These are phyloP conservation scores for Clonostachys solani DNA, from an alignment of 2,329 filamentous ascomycete species.

Conservation along the genomic window DNA sequence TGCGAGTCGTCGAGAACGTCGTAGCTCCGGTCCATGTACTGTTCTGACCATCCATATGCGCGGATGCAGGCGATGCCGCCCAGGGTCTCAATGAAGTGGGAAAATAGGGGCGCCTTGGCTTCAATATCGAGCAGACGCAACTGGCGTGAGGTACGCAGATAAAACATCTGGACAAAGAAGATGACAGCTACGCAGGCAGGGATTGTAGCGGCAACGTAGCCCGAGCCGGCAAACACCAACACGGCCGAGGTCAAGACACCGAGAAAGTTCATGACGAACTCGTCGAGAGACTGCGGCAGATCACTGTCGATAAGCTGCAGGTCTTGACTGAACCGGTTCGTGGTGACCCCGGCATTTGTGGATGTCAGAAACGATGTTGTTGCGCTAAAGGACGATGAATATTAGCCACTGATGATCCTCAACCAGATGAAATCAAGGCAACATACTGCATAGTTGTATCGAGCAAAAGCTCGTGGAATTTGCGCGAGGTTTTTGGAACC, in stretches of 20 bases:
- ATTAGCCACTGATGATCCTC: too few species aligned
- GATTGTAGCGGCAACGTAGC: slow-evolving; percentile 33
- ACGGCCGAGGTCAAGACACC: slow-evolving; percentile 10
- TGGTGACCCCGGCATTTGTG: slow-evolving; percentile 24
- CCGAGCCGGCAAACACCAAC: not conserved
- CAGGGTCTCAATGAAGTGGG: slow-evolving; percentile 27
- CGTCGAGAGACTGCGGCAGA: slow-evolving; percentile 12
- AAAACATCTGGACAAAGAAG: slow-evolving; percentile 10
- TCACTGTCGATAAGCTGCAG: slow-evolving; percentile 29
- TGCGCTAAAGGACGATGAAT: slow-evolving; percentile 8
- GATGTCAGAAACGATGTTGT: slow-evolving; percentile 25
- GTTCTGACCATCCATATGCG: slow-evolving; percentile 11
- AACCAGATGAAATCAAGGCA: too few species aligned
- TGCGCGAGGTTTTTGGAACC: too few species aligned
- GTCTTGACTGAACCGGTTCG: slow-evolving; percentile 33
- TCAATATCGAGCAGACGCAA: slow-evolving; percentile 50
- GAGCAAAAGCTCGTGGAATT: too few species aligned
- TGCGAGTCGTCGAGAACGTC: slow-evolving; percentile 26
- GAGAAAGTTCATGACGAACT: slow-evolving; percentile 8
- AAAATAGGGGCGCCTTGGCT: slow-evolving; percentile 39
- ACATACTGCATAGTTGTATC: too few species aligned
- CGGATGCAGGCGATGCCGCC: slow-evolving; percentile 14
- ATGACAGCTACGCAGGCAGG: slow-evolving; percentile 19
- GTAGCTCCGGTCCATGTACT: slow-evolving; percentile 35
- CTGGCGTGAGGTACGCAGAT: slow-evolving; percentile 47